Percentiles rank a stretch among this genome's conserved stretches.
Conservation (phyloP, 2,329 filamentous ascomycete genomes). For the Exserohilum turcica region DNA sequence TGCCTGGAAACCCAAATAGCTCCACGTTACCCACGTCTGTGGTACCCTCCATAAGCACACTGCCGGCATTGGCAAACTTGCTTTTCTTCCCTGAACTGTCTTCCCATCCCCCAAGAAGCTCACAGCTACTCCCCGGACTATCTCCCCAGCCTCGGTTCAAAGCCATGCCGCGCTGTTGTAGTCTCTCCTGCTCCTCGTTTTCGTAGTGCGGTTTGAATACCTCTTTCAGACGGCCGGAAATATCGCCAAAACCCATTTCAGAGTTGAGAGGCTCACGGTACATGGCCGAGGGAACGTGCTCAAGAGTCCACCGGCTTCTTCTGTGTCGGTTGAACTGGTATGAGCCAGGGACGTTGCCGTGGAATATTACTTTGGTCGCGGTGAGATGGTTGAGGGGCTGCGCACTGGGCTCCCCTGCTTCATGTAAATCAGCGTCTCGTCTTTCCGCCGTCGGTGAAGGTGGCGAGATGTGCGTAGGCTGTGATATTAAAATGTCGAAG, state of each 20-base stretch:
- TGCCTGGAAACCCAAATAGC: conserved; percentile 88
- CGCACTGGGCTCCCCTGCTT: conserved; percentile 33
- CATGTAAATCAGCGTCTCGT: conserved; percentile 36
- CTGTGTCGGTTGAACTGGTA: conserved; percentile 97
- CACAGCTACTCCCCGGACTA: conserved; percentile 86
- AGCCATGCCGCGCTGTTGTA: conserved; percentile 71
- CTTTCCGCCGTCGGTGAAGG: conserved; percentile 63
- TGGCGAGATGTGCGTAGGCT: conserved; percentile 61
- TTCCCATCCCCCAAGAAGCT: conserved; percentile 69
- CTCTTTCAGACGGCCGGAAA: conserved; percentile 70
- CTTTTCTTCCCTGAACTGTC: conserved; percentile 57
- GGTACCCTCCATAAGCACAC: conserved; percentile 51
- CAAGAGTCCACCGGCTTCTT: conserved; percentile 83
- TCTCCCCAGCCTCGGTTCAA: conserved; percentile 90
- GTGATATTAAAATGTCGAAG: conserved; percentile 90
- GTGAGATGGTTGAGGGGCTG: conserved; percentile 68
- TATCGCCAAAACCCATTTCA: conserved; percentile 65
- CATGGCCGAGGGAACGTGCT: conserved; percentile 51
- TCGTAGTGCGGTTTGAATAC: conserved; percentile 72
- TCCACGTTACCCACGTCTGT: conserved; percentile 73
- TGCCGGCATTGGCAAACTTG: conserved; percentile 41
- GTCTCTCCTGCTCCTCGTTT: conserved; percentile 59
- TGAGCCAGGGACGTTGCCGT: conserved; percentile 92
- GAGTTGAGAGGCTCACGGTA: conserved; percentile 64
- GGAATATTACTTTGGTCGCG: conserved; percentile 88